Percentiles rank a stretch among this genome's conserved stretches.
These are phyloP conservation scores for Fraxinus excelsior DNA, from an alignment of 257 asterid genomes.

Conservation along the genomic window DNA sequence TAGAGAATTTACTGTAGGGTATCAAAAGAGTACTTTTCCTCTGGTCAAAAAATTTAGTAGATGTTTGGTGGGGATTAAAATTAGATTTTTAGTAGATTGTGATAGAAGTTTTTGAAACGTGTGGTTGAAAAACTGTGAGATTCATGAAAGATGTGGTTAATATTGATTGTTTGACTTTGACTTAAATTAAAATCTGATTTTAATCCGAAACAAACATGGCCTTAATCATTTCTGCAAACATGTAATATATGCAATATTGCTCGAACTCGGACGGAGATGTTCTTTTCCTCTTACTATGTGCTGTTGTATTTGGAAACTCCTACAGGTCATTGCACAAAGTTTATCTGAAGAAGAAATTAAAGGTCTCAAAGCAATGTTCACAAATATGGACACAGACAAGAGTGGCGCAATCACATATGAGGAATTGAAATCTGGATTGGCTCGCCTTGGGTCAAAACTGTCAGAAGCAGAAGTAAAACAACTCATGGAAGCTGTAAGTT, in stretches of 20 bases:
- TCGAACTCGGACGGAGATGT: not conserved
- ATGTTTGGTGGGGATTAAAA: no score
- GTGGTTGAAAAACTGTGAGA: no score
- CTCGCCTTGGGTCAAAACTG: constrained; percentile 64
- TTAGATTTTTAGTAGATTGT: no score
- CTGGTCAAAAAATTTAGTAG: no score
- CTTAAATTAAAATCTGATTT: no score
- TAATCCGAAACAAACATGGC: no score
- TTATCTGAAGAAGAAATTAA: constrained; percentile 68
- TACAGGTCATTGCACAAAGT: constrained; percentile 70
- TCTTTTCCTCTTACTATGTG: constrained; percentile 15
- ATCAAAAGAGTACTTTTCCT: not conserved
- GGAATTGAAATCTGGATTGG: constrained; percentile 64
- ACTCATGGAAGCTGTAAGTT: constrained; percentile 77
- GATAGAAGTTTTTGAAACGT: no score
- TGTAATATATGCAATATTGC: no score
- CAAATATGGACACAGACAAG: constrained; percentile 67
- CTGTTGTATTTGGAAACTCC: constrained; percentile 14
- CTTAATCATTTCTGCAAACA: no score
- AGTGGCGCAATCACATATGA: constrained; percentile 70
- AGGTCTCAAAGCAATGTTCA: constrained; percentile 66
- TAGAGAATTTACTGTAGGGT: not conserved
- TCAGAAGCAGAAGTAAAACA: constrained; percentile 68
- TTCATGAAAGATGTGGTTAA: no score
- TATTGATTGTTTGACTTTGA: no score